Base-by-base conservation (phyloP, 352 stramenopile species). In the Globisporangium nodosum region DNA sequence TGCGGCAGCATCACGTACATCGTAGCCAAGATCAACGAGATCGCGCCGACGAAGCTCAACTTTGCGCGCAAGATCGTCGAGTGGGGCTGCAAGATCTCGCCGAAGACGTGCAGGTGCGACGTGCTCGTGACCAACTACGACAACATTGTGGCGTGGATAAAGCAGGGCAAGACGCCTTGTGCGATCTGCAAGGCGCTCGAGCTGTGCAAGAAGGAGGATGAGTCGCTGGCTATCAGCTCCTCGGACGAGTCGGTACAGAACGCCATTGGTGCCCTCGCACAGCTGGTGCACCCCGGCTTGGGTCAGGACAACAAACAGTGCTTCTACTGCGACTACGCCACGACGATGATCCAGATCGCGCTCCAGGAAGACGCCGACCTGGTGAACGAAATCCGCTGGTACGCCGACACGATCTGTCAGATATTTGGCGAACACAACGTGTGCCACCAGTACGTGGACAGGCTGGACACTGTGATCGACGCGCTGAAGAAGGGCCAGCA, bases 381-480 rank as follows among this genome's bases (percentile, higher is more conserved):
- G 45, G 69, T 92, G 18, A 56, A 73, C 40, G 54, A 85, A 55
- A 65, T 92, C 8, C 78, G 81, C 0, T 49, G 69, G 58, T 87
- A 85, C 42, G 79, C 80, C 0, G 82, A 90, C 49, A 85, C 88
- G 67, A 81, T 90, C 21, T 92, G 83, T 46, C 74, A 81, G 63
- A 78, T 88, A 57, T 68, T 92, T 1, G 78, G 81, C 18, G 61
- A 72, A 5, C 66, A 79, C 31, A 90, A 80, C 46, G 57, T 72
- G 1, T 92, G 81, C 49, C 83, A 92, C 56, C 52, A 74, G 56
- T 91, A 91, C 46, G 60, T 91, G 45, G 74, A 83, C 49, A 65
- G 90, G 50, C 55, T 92, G 12, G 79, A 91, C 47, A 76, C 69
- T n/a, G 68, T 88, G 12, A 74, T 92, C 47, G 79, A 90, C 56